phyloP scores from a whole-genome alignment of 345 rosid genomes.

The Ceriops tagal region DNA sequence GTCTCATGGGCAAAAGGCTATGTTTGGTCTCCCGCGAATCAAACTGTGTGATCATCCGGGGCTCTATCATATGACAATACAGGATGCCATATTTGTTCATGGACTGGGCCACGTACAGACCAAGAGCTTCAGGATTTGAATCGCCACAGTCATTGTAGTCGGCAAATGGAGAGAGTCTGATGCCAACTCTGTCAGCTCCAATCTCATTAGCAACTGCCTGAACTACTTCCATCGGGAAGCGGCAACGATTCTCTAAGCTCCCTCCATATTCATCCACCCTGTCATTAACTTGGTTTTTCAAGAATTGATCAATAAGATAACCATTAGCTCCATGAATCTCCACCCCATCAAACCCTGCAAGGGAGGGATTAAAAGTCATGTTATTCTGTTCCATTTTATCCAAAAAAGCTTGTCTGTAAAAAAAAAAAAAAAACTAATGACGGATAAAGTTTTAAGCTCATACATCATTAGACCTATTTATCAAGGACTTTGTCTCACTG shows the following conservation, averaged over 20 bases:
- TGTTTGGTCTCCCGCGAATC: conserved; percentile 21
- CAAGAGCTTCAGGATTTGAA: conserved; percentile 14
- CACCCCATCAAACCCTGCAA: conserved; percentile 30
- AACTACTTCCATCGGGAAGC: conserved; percentile 10
- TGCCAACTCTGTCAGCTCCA: conserved; percentile 12
- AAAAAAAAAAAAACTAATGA: too few species aligned
- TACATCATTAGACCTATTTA: too few species aligned
- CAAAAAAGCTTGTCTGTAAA: too few species aligned
- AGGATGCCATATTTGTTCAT: conserved; percentile 6
- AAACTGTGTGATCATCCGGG: conserved; percentile 29
- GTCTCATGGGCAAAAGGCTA: conserved; percentile 31
- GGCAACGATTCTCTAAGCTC: conserved; percentile 12
- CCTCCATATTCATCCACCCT: conserved; percentile 35
- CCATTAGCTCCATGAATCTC: conserved; percentile 32
- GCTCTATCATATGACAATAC: conserved; percentile 42
- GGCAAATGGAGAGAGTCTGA: conserved; percentile 14
- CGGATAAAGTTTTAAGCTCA: too few species aligned
- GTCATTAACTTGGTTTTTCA: conserved; percentile 40
- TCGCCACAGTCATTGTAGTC: conserved; percentile 6
- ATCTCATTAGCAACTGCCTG: conserved; percentile 13
- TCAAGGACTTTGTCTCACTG: too few species aligned
- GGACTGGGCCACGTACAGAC: conserved; percentile 2
- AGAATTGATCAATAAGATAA: conserved; percentile 44
- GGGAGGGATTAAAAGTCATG: background rate
- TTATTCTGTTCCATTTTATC: background rate